A percentile compares a stretch with the other conserved stretches of the same genome.
Evolutionary conservation across 2,329 filamentous ascomycete genomes (phyloP).

Genomic region (Niveomyces coronatus): DNA sequence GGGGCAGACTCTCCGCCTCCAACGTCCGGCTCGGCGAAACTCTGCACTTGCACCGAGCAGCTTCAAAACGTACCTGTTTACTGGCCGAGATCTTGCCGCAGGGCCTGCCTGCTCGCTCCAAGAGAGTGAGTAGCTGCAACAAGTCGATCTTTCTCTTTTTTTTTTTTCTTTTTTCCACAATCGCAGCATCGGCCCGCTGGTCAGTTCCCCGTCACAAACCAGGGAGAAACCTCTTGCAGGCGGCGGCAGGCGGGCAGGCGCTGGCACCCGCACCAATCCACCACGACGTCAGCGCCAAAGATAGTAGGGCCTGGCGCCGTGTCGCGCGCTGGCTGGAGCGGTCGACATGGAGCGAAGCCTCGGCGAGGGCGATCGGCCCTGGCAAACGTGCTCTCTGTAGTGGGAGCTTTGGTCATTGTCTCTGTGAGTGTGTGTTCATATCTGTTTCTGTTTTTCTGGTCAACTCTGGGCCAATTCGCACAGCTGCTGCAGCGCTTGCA

Average conservation of each 20-base stretch:
- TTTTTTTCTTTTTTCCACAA: neutral
- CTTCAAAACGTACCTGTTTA: neutral
- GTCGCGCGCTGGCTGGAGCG: slow-evolving; percentile 6
- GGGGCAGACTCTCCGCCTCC: no score
- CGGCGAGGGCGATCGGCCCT: neutral
- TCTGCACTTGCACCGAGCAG: no score
- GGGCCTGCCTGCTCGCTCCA: no score
- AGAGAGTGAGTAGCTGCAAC: no score
- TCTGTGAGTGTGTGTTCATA: neutral
- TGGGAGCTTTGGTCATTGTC: neutral
- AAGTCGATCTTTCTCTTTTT: neutral
- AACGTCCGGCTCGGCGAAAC: no score
- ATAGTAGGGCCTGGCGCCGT: slow-evolving; percentile 1
- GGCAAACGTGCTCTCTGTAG: neutral
- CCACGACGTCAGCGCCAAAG: slow-evolving; percentile 6
- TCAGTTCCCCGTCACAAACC: no score
- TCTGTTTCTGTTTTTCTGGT: neutral
- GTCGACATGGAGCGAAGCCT: neutral
- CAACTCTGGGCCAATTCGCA: neutral
- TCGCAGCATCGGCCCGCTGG: no score
- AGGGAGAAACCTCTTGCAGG: no score
- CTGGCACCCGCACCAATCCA: slow-evolving; percentile 4
- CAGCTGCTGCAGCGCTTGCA: no score
- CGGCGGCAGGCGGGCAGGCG: no score
- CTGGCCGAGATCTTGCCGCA: no score